Evolutionary conservation across 2,329 filamentous ascomycete species (phyloP).

Genomic region (Catunica adiposa): DNA sequence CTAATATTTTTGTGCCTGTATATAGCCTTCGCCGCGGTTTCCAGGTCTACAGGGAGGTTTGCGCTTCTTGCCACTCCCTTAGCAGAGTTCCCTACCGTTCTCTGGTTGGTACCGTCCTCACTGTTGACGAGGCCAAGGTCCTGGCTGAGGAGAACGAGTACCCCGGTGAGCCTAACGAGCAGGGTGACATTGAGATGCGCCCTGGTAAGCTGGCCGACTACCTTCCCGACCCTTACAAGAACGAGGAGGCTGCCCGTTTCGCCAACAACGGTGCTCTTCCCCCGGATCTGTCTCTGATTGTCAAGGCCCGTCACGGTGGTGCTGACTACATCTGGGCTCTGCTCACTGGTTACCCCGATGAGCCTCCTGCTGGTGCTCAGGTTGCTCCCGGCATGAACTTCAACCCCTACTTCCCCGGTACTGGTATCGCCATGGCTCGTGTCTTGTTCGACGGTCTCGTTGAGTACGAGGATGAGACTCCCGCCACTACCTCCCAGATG

Average conservation of each 20-base stretch:
- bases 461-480: slow-evolving; percentile 93
- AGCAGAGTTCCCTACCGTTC: slow-evolving; percentile 84
- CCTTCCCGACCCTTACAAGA: slow-evolving; percentile 88
- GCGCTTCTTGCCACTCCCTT: slow-evolving; percentile 93
- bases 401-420: slow-evolving; percentile 99
- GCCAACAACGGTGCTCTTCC: slow-evolving; percentile 97
- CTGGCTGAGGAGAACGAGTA: slow-evolving; percentile 98
- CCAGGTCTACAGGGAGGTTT: slow-evolving; percentile 98
- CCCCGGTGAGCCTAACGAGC: slow-evolving; percentile 91
- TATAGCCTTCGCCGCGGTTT: slow-evolving; percentile 89
- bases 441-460: slow-evolving; percentile 95
- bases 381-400: slow-evolving; percentile 91
- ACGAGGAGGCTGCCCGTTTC: slow-evolving; percentile 93
- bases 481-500: slow-evolving; percentile 94
- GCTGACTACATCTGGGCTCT: slow-evolving; percentile 98
- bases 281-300: slow-evolving; percentile 90
- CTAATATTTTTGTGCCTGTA: slow-evolving; percentile 7
- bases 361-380: slow-evolving; percentile 74
- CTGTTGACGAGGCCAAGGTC: slow-evolving; percentile 93
- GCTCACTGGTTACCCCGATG: slow-evolving; percentile 93
- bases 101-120: slow-evolving; percentile 81
- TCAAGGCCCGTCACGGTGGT: slow-evolving; percentile 94
- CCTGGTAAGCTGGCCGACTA: slow-evolving; percentile 98
- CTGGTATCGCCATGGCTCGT: slow-evolving; percentile 96
- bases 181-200: slow-evolving; percentile 96